These are phyloP conservation scores for Komagataella mondaviorum DNA, from an alignment of 805 yeast species.

Conservation along the genomic window DNA sequence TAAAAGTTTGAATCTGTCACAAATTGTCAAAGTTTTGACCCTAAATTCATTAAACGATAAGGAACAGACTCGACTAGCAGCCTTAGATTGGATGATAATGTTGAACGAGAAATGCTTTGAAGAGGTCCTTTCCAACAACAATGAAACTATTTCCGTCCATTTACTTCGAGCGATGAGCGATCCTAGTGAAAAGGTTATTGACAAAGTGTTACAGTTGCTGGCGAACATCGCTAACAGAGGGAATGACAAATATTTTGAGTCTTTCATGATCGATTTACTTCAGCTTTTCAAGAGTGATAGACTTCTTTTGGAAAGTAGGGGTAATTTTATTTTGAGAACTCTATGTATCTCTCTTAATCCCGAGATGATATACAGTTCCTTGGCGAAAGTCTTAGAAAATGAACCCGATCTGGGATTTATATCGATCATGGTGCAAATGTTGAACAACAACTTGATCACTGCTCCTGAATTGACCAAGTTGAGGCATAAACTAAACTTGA, in stretches of 20 bases:
- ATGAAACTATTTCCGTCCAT: conserved; percentile 53
- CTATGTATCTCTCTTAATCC: conserved; percentile 72
- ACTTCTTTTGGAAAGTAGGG: conserved; percentile 51
- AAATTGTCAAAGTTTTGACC: conserved; percentile 60
- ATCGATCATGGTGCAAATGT: conserved; percentile 70
- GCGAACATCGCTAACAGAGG: conserved; percentile 62
- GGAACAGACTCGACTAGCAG: conserved; percentile 71
- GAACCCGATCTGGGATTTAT: conserved; percentile 57
- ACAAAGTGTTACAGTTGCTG: conserved; percentile 56
- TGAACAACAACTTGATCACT: conserved; percentile 75
- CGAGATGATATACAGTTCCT: conserved; percentile 67
- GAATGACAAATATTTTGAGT: conserved; percentile 62
- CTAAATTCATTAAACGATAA: conserved; percentile 62
- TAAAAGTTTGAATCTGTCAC: conserved; percentile 30
- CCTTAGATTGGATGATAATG: conserved; percentile 82
- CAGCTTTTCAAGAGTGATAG: conserved; percentile 59
- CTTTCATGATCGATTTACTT: conserved; percentile 61
- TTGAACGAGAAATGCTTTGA: conserved; percentile 59
- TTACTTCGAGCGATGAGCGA: conserved; percentile 56
- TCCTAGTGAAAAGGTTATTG: conserved; percentile 67
- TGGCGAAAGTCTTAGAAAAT: conserved; percentile 60
- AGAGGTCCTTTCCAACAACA: conserved; percentile 38
- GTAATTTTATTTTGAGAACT: conserved; percentile 75
- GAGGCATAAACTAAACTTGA: conserved; percentile 39
- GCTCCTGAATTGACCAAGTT: conserved; percentile 68